phyloP scores from a whole-genome alignment of 805 yeast genomes.

The Metschnikowia noctiluminum region DNA sequence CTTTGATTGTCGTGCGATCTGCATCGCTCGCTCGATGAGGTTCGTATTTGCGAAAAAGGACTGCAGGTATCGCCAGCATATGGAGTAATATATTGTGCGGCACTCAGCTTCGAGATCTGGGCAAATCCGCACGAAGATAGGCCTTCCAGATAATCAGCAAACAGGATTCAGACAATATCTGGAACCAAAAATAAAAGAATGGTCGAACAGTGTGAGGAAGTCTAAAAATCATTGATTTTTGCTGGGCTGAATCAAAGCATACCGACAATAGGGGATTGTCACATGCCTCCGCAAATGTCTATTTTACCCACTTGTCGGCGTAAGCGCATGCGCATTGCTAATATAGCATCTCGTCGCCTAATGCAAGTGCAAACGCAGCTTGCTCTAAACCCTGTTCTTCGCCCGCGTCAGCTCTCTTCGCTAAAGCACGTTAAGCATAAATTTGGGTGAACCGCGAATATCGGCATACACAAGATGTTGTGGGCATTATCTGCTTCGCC shows the following conservation, averaged over 20 bases:
- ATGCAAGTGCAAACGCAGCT: neutral
- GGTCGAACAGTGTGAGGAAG: too few species aligned
- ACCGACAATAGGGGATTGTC: too few species aligned
- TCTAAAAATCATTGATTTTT: too few species aligned
- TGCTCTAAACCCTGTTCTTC: neutral
- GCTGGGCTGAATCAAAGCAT: too few species aligned
- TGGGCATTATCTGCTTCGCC: slow-evolving; percentile 8
- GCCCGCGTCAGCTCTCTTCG: neutral
- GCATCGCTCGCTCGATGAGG: neutral
- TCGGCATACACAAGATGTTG: neutral
- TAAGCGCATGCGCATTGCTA: neutral
- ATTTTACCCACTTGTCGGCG: neutral
- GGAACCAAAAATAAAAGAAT: too few species aligned
- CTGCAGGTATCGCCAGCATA: neutral
- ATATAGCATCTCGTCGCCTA: neutral
- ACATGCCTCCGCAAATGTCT: too few species aligned
- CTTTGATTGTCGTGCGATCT: neutral
- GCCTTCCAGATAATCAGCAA: too few species aligned
- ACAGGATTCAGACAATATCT: too few species aligned
- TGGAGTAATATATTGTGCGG: neutral
- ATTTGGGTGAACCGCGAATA: too few species aligned
- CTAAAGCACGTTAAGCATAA: neutral
- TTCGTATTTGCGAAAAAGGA: neutral
- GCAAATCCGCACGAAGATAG: too few species aligned
- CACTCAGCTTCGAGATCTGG: neutral